phyloP scores from a whole-genome alignment of 1,284 basidiomycete species.

The Stereum hirsutum region DNA sequence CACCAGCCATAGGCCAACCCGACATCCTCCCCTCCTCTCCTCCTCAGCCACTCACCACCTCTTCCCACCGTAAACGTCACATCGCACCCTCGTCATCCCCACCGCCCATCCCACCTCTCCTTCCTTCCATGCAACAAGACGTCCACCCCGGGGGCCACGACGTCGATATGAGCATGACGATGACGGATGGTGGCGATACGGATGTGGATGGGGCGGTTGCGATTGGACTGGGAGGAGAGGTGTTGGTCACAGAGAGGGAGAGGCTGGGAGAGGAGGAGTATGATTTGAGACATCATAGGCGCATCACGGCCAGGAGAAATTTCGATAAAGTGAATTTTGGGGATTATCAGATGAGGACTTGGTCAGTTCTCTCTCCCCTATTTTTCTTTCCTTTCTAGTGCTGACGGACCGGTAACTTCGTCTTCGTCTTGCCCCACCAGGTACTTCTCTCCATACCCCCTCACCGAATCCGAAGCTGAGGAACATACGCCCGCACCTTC shows the following conservation, averaged over 20 bases:
- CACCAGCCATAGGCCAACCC: too few species aligned
- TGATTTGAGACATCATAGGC: conserved; percentile 56
- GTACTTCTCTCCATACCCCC: conserved; percentile 87
- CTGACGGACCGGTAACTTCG: conserved; percentile 1
- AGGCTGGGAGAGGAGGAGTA: conserved; percentile 58
- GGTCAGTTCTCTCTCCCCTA: conserved; percentile 27
- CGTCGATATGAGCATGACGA: too few species aligned
- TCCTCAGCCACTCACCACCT: too few species aligned
- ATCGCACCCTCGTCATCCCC: too few species aligned
- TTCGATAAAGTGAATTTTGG: conserved; percentile 74
- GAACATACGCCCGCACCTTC: conserved; percentile 20
- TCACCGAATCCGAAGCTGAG: conserved; percentile 53
- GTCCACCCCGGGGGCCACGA: too few species aligned
- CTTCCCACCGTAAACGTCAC: too few species aligned
- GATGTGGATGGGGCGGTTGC: too few species aligned
- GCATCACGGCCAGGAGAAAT: conserved; percentile 61
- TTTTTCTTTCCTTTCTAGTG: not conserved
- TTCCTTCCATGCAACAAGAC: too few species aligned
- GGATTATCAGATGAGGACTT: conserved; percentile 70
- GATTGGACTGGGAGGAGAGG: too few species aligned
- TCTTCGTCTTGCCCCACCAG: conserved; percentile 24
- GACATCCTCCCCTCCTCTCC: too few species aligned
- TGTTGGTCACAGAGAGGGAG: conserved; percentile 2
- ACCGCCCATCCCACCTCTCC: too few species aligned
- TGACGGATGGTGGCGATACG: too few species aligned